These are phyloP conservation scores for Rhizopogon rudus DNA, from an alignment of 768 basidiomycete genomes.

Conservation along the genomic window DNA sequence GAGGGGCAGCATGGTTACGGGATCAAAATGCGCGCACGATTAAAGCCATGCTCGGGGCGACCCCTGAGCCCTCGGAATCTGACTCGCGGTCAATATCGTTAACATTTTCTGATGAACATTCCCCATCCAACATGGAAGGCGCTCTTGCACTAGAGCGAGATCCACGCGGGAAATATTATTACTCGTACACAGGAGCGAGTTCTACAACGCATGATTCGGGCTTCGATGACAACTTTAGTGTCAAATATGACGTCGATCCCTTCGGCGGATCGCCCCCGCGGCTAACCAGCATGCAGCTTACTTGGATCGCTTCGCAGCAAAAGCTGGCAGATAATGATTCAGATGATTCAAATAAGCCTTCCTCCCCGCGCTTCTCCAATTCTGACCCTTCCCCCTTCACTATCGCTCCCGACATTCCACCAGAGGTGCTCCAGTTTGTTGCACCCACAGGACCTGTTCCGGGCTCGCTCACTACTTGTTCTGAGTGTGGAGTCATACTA, in stretches of 20 bases:
- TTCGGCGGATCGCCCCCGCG: conserved; percentile 27
- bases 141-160: conserved; percentile 66
- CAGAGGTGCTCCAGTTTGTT: conserved; percentile 50
- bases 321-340: conserved; percentile 20
- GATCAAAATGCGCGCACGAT: conserved; percentile 73
- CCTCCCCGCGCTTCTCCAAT: conserved; percentile 7
- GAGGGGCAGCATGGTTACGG: conserved; percentile 76
- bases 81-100: conserved; percentile 43
- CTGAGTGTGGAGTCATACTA: conserved; percentile 68
- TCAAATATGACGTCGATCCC: conserved; percentile 27
- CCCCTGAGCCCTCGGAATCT: conserved; percentile 53
- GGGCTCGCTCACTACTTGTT: conserved; percentile 73
- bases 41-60: conserved; percentile 52
- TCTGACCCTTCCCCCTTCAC: conserved; percentile 11
- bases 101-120: conserved; percentile 22
- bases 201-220: conserved; percentile 49
- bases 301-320: conserved; percentile 59
- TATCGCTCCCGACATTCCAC: conserved; percentile 35
- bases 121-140: conserved; percentile 44
- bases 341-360: conserved; percentile 1
- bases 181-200: conserved; percentile 54
- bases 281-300: conserved; percentile 64
- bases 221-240: conserved; percentile 44
- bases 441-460: conserved; percentile 46
- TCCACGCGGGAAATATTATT: conserved; percentile 69